Base-by-base conservation (phyloP, 2,329 filamentous ascomycete genomes). In the Uncinocarpus reesii region DNA sequence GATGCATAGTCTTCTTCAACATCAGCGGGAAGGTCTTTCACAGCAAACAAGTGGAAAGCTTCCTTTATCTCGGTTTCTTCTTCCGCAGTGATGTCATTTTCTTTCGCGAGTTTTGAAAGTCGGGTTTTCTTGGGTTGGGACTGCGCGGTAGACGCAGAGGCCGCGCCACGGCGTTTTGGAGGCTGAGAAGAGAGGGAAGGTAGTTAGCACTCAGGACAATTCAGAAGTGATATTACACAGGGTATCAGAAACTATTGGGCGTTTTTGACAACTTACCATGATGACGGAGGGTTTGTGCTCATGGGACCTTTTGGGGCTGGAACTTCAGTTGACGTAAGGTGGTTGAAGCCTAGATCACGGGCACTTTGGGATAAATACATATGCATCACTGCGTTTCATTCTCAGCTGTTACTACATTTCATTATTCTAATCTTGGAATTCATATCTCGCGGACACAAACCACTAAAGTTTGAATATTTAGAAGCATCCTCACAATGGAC, bases 21-120 rank as follows among this genome's bases (percentile, higher is more conserved):
- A 18, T 60, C 51, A 7, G 18, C 16, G 2, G 20, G 8, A 5
- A 40, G 6, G 7, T 49, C 47, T 3, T 16, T 34, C 1, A 60
- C 55, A 1, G 81, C 72, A 64, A 96, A 98, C 6, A 96, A 76
- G 18, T 78, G 74, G 65, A 92, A 96, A 11, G 89, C 89, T 66
- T 95, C 89, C 59, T 80, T 81, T 62, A 98, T 95, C 69, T 95
- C 88, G 57, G 78, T 76, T 69, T 96, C 90, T 68, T 95, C 84
- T 55, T 83, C 79, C 34, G 81, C 83, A 11, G 80, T 83, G 61
- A 96, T 80, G 65, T 88, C 83, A 75, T 95, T 81, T 62, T 95
- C 87, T 69, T 89, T 90, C 24, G 90, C 90, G 58, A 95, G 85
- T 65, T 88, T 93, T 51, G 89, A 94, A 60, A 80, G 80, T 53